These are phyloP conservation scores for Amanita rubescens DNA, from an alignment of 768 basidiomycete species.

Conservation along the genomic window DNA sequence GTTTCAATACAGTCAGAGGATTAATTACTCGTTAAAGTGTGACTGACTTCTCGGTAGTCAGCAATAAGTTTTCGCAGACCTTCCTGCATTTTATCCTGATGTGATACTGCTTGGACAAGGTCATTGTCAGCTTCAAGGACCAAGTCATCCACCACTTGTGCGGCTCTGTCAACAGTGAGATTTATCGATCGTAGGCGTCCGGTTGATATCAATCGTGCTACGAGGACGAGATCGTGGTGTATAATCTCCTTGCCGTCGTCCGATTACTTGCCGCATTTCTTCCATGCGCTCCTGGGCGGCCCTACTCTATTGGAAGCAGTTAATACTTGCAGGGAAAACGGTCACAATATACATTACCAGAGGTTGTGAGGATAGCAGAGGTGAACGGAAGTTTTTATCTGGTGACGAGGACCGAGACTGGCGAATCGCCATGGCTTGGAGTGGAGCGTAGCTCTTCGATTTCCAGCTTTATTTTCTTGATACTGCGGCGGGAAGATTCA, in stretches of 20 bases:
- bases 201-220: conserved; percentile 23
- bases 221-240: conserved; percentile 43
- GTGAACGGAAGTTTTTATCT: conserved; percentile 43
- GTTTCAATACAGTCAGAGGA: background rate
- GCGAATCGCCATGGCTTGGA: conserved; percentile 21
- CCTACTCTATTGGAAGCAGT: conserved; percentile 39
- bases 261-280: conserved; percentile 75
- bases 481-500: conserved; percentile 57
- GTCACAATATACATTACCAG: conserved; percentile 26
- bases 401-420: conserved; percentile 49
- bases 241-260: conserved; percentile 46
- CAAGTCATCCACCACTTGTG: conserved; percentile 44
- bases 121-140: conserved; percentile 50
- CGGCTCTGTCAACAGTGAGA: conserved; percentile 27
- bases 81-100: conserved; percentile 47
- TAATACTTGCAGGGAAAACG: background rate
- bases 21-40: background rate
- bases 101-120: conserved; percentile 42
- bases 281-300: conserved; percentile 75
- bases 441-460: conserved; percentile 35
- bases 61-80: conserved; percentile 42
- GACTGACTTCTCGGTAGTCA: conserved; percentile 52
- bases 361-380: conserved; percentile 31
- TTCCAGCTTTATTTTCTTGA: conserved; percentile 74
- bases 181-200: conserved; percentile 17